Evolutionary conservation across 106 monocot species (phyloP), one percentile per base, ranked within the genome.

Genomic region (Dioscorea zingiberensis): DNA sequence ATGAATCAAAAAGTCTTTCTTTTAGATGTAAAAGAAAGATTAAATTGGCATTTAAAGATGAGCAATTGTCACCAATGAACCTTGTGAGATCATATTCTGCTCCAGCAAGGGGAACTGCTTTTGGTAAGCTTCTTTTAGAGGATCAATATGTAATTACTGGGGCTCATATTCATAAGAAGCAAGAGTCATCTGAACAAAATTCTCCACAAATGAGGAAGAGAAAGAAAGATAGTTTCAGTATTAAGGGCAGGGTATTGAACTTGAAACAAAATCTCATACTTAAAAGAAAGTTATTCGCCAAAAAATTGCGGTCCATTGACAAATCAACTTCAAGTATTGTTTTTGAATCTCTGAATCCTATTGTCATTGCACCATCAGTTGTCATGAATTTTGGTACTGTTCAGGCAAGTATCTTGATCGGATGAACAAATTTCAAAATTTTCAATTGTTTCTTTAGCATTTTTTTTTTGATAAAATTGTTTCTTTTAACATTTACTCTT

Each of bases 31-130:
- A 76, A 38, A 55, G 19, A 5, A 70, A 65, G 47, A 67, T 49
- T 25, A 46, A 15, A 23, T 60, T n/a, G 4, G 27, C 9, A 46
- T 13, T 62, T 24, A 54, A 74, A 65, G 47, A 59, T 55, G 68
- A 66, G 13, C 7, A 65, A 22, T 29, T 45, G 1, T 88, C 88
- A 21, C 83, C 81, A 26, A 71, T 73, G 48, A 88, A 76, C 64
- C 75, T 92, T 24, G 54, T 77, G 8, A 86, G 97, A 67, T 92
- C 92, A 51, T 80, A 83, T 27, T 92, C 92, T 29, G 83, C 91
- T 32, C 91, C 88, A 24, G 70, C 71, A 14, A 78, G 85, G 23
- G 80, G 82, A 71, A 75, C 82, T 14, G 85, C 77, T 51, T 91
- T 91, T 53, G 78, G 68, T 26, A 88, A 88, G 65, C 74, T 83